Percentiles rank a stretch among this genome's conserved stretches.
Evolutionary conservation across 352 stramenopile species (phyloP).

Genomic region (Globisporangium lucens): DNA sequence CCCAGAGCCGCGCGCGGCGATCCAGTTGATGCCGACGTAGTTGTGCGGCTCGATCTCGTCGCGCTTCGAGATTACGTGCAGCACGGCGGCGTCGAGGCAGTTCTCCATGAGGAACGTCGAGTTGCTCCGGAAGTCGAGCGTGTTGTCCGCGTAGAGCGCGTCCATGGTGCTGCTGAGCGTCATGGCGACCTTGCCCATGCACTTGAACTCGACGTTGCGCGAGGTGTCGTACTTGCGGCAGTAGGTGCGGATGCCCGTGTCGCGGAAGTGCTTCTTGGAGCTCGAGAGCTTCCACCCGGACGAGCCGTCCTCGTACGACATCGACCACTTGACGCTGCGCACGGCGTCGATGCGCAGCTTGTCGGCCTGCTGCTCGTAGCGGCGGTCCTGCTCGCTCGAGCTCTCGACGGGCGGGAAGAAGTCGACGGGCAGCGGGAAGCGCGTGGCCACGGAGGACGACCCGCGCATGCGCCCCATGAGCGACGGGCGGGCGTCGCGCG

Average conservation of each 20-base stretch:
- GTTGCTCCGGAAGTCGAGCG: constrained; percentile 55
- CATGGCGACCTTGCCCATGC: constrained; percentile 55
- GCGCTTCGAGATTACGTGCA: constrained; percentile 42
- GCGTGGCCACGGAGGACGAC: constrained; percentile 13
- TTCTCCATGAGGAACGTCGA: constrained; percentile 51
- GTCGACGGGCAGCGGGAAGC: constrained; percentile 40
- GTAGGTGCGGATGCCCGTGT: constrained; percentile 62
- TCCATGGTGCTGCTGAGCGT: constrained; percentile 42
- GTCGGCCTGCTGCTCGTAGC: constrained; percentile 32
- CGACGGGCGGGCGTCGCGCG: constrained; percentile 28
- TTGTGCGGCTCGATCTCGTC: constrained; percentile 40
- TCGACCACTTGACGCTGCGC: constrained; percentile 46
- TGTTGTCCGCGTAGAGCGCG: constrained; percentile 60
- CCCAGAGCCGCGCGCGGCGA: constrained; percentile 36
- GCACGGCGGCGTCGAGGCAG: constrained; percentile 57
- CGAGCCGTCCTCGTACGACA: constrained; percentile 54
- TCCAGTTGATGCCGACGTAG: constrained; percentile 72
- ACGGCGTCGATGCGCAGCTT: constrained; percentile 36
- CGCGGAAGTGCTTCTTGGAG: constrained; percentile 63
- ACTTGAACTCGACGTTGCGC: constrained; percentile 56
- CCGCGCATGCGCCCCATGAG: constrained; percentile 35
- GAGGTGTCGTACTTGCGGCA: constrained; percentile 33
- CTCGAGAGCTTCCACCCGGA: constrained; percentile 69
- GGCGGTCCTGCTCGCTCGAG: constrained; percentile 37
- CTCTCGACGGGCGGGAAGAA: constrained; percentile 44